Conservation (phyloP, 2,329 filamentous ascomycete genomes). For the Amauroascus verrucosus region DNA sequence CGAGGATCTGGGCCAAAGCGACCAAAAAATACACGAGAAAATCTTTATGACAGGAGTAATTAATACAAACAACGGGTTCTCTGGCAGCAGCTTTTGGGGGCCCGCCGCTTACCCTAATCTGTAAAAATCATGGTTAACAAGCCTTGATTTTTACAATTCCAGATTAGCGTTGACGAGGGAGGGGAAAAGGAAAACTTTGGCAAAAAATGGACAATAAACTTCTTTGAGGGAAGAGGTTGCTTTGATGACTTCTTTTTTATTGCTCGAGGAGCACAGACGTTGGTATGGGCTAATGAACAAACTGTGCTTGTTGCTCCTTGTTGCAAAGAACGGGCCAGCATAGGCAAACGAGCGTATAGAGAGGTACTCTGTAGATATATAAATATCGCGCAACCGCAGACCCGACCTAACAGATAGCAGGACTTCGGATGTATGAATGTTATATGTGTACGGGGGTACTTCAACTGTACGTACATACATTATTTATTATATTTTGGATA, state of each 20-base stretch:
- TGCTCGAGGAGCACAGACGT: slow-evolving; percentile 6
- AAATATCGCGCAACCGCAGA: slow-evolving; percentile 6
- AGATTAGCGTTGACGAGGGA: no score
- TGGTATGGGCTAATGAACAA: neutral
- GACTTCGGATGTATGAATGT: neutral
- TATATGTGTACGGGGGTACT: neutral
- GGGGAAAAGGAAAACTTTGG: neutral
- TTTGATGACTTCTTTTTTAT: slow-evolving; percentile 5
- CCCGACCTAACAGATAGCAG: neutral
- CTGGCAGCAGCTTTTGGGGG: neutral
- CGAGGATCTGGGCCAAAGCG: neutral
- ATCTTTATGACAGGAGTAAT: neutral
- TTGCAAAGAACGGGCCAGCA: neutral
- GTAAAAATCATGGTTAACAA: no score
- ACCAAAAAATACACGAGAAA: neutral
- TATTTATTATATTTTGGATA: neutral
- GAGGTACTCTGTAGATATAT: neutral
- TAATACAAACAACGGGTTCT: neutral
- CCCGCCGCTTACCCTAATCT: no score
- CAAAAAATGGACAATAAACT: slow-evolving; percentile 1
- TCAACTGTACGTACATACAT: no score
- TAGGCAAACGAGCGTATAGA: neutral
- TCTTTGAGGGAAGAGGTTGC: neutral
- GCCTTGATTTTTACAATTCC: no score
- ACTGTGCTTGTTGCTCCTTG: neutral